Conservation (phyloP, 768 basidiomycete species). For the Saitozyma podzolica region DNA sequence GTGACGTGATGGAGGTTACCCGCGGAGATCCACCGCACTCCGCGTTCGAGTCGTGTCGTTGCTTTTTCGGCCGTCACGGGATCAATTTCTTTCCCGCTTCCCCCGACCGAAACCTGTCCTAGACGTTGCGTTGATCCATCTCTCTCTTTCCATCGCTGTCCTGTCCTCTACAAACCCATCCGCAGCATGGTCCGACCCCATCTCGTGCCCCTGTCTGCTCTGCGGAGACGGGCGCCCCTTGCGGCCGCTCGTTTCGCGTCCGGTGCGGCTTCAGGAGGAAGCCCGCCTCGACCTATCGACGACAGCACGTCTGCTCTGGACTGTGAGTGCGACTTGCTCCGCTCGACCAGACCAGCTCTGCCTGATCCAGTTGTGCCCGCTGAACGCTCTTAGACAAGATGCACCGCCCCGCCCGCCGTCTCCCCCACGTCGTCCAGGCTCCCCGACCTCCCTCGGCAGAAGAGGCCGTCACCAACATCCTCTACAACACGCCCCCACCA, state of each 20-base stretch:
- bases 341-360: neutral
- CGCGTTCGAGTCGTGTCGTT: too few relatives aligned
- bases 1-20: too few relatives aligned
- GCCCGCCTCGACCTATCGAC: conserved; percentile 63
- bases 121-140: neutral
- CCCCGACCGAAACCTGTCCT: too few relatives aligned
- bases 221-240: conserved; percentile 3
- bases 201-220: conserved; percentile 2
- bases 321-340: conserved; percentile 53
- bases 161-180: neutral
- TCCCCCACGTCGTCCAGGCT: conserved; percentile 65
- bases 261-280: conserved; percentile 9
- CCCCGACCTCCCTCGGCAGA: conserved; percentile 82
- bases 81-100: too few relatives aligned
- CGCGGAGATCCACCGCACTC: too few relatives aligned
- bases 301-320: conserved; percentile 94
- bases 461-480: conserved; percentile 94
- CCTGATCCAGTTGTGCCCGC: neutral
- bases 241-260: conserved; percentile 7
- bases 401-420: conserved; percentile 30
- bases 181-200: conserved; percentile 4
- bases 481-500: conserved; percentile 93
- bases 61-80: too few relatives aligned
- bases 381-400: conserved; percentile 41
- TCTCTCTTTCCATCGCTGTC: neutral